phyloP scores from a whole-genome alignment of 1,284 basidiomycete species.

The Tilletia horrida region DNA sequence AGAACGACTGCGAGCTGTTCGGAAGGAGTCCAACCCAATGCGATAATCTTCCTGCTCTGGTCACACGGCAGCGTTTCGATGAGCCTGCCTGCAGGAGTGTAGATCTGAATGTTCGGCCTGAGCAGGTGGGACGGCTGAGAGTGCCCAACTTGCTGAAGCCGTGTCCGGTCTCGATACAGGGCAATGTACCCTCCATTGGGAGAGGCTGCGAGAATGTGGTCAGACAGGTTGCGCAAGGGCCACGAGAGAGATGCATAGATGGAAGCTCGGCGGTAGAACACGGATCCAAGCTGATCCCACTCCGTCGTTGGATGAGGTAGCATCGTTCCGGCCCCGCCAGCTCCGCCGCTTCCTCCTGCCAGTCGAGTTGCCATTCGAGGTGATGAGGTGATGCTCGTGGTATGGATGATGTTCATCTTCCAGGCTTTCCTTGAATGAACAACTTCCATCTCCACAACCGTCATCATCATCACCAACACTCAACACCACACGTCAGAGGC shows the following conservation, averaged over 20 bases:
- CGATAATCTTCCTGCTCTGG: constrained; percentile 66
- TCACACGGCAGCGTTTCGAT: constrained; percentile 67
- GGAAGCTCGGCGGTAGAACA: constrained; percentile 65
- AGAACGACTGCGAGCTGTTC: constrained; percentile 80
- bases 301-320: constrained; percentile 11
- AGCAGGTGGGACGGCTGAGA: constrained; percentile 59
- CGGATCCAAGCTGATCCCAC: constrained; percentile 22
- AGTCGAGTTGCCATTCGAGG: neutral
- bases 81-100: constrained; percentile 58
- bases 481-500: neutral
- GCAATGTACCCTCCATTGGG: constrained; percentile 85
- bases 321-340: neutral
- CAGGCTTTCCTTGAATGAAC: neutral
- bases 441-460: neutral
- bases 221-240: constrained; percentile 72
- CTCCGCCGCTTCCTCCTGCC: neutral
- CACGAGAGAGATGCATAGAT: constrained; percentile 75
- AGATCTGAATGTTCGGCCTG: constrained; percentile 64
- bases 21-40: constrained; percentile 76
- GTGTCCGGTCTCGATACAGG: constrained; percentile 78
- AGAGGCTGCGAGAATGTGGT: constrained; percentile 77
- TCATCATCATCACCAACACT: neutral
- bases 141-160: constrained; percentile 71
- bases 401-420: neutral
- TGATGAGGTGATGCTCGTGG: neutral